Evolutionary conservation across 345 rosid genomes (phyloP).

Genomic region (Durio zibethinus): DNA sequence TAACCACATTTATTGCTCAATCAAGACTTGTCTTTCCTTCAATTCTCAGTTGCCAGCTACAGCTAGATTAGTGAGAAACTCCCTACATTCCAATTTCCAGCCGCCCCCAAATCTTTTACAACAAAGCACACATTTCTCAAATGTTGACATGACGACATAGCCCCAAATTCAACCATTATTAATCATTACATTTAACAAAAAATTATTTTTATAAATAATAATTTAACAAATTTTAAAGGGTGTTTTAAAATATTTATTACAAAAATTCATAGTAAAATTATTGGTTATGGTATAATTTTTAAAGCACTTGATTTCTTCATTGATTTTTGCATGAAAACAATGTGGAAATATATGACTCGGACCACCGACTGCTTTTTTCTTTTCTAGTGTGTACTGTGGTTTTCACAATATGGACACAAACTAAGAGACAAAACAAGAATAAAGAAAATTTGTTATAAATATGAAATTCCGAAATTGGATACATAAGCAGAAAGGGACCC

Average conservation of each 20-base stretch:
- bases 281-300: not conserved
- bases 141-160: not conserved
- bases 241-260: no score
- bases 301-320: not conserved
- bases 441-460: no score
- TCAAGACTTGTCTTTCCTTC: not conserved
- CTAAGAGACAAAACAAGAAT: no score
- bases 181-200: no score
- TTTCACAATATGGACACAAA: not conserved
- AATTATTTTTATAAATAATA: no score
- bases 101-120: not conserved
- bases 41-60: not conserved
- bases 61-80: not conserved
- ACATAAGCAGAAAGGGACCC: constrained; percentile 7
- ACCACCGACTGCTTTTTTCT: not conserved
- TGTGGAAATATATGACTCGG: no score
- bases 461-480: no score
- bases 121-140: not conserved
- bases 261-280: no score
- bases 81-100: not conserved
- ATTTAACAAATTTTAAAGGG: no score
- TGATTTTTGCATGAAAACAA: not conserved
- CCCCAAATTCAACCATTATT: not conserved
- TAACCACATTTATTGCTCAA: not conserved
- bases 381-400: not conserved